Base-by-base conservation (phyloP, 2,329 filamentous ascomycete genomes). In the Colletotrichum tamarilloi region DNA sequence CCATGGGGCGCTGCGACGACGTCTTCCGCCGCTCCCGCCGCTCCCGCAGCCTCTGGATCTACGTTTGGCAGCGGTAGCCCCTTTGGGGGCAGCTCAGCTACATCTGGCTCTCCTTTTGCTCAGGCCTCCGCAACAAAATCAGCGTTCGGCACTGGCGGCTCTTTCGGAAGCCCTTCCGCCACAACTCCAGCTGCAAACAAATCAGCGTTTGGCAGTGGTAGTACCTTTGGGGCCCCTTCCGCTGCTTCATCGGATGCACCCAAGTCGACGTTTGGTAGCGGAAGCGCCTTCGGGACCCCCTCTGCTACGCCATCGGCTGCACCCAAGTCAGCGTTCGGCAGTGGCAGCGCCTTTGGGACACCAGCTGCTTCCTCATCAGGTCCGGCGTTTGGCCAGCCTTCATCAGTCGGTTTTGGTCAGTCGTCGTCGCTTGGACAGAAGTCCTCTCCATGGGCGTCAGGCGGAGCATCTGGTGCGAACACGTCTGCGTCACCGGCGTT, bases 381-480 rank as follows among this genome's bases (percentile, higher is more conserved):
- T 12, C 75, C 80, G n/a, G 76, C 79, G 16, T 80, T 85, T 75
- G 80, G 84, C 55, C 78, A 76, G 77, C 76, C 79, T 70, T 83
- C 86, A 16, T 59, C 68, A 22, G 64, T 75, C 58, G 79, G 85
- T 4, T 91, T 91, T 78, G 89, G 89, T 3, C 85, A 89, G 75
- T 82, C 88, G 19, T 84, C 87, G 8, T 83, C 84, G 14, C 77
- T 87, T 32, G 87, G 87, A 2, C 76, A 83, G 58, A 87, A 86
- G 74, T 76, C 83, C 2, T 91, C 90, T 5, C 88, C 88, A 12
- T 92, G 90, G 90, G 85, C 84, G 4, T 77, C 80, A 2, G 79
- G 74, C 16, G 74, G 78, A 4, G 71, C 75, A n/a, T 58, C 84
- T 24, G 82, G 77, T 24, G 80, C 83, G 4, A 74, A 83, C 5